Percentiles rank a stretch among this genome's conserved stretches.
phyloP scores from a whole-genome alignment of 1,139 yeast species.

The Saccharomycopsis hybrid region DNA sequence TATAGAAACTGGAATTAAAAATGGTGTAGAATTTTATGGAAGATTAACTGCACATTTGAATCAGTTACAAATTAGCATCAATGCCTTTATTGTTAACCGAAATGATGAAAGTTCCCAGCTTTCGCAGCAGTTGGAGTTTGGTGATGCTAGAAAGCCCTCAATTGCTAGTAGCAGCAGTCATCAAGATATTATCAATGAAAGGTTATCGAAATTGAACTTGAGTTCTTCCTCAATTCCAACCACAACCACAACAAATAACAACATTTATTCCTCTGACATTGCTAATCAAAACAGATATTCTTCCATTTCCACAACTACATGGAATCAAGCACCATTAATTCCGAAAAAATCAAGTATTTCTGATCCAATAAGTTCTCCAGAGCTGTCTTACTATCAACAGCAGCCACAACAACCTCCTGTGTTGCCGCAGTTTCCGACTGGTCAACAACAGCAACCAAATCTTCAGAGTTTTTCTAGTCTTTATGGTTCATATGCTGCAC shows the following conservation, averaged over 20 bases:
- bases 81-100: constrained; percentile 32
- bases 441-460: constrained; percentile 2
- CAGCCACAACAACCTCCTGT: constrained; percentile 13
- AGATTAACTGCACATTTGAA: constrained; percentile 44
- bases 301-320: constrained; percentile 19
- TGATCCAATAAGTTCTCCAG: constrained; percentile 17
- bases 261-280: constrained; percentile 17
- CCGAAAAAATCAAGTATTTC: constrained; percentile 17
- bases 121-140: constrained; percentile 18
- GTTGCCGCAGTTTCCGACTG: constrained; percentile 20
- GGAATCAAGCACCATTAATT: constrained; percentile 20
- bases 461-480: constrained; percentile 4
- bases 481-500: constrained; percentile 4
- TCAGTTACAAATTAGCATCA: constrained; percentile 33
- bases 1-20: constrained; percentile 57
- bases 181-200: constrained; percentile 14
- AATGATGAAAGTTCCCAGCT: constrained; percentile 29
- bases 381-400: constrained; percentile 11
- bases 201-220: constrained; percentile 12
- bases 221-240: constrained; percentile 12
- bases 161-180: no score
- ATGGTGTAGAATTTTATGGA: constrained; percentile 59
- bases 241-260: constrained; percentile 26
- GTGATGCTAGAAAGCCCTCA: no score
- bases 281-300: constrained; percentile 20